phyloP scores from a whole-genome alignment of 2,329 filamentous ascomycete species.

The Ilyonectria robusta region DNA sequence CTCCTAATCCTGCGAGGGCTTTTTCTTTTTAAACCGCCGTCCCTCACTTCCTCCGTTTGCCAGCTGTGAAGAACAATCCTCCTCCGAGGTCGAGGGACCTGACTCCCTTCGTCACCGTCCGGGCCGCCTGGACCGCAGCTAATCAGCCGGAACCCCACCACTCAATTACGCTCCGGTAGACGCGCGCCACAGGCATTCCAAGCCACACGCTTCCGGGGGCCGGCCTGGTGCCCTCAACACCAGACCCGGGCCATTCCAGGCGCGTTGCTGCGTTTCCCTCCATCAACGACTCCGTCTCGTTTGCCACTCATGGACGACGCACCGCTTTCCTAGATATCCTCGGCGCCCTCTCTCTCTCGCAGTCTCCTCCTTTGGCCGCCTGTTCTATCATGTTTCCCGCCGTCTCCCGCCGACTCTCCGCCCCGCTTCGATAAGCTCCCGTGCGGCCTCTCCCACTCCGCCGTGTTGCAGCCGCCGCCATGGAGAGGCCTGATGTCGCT shows the following conservation, averaged over 20 bases:
- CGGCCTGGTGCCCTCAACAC: slow-evolving; percentile 31
- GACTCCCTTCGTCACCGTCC: not conserved
- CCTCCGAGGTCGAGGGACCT: not conserved
- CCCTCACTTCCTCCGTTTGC: too few relatives aligned
- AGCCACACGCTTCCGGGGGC: slow-evolving; percentile 24
- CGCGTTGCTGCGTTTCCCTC: slow-evolving; percentile 15
- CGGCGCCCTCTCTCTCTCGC: not conserved
- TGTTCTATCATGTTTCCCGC: slow-evolving; percentile 24
- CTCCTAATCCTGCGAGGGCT: not conserved
- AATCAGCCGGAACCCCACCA: slow-evolving; percentile 13
- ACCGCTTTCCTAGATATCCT: not conserved
- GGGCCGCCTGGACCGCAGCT: slow-evolving; percentile 7
- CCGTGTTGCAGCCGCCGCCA: slow-evolving; percentile 29
- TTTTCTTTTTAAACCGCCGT: slow-evolving; percentile 28
- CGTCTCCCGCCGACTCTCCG: slow-evolving; percentile 19
- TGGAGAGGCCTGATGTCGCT: slow-evolving; percentile 45
- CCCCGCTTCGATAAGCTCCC: slow-evolving; percentile 27
- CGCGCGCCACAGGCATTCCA: slow-evolving; percentile 4
- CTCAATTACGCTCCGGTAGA: slow-evolving; percentile 1
- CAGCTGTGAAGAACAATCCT: not conserved
- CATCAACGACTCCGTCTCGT: slow-evolving; percentile 6
- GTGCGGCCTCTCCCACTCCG: slow-evolving; percentile 7
- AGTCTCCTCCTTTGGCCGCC: not conserved
- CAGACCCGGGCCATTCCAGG: slow-evolving; percentile 4
- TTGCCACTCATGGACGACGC: slow-evolving; percentile 15